Evolutionary conservation across 441 rosid species (phyloP), one percentile per base, ranked within the genome.

Genomic region (Populus hybrid): DNA sequence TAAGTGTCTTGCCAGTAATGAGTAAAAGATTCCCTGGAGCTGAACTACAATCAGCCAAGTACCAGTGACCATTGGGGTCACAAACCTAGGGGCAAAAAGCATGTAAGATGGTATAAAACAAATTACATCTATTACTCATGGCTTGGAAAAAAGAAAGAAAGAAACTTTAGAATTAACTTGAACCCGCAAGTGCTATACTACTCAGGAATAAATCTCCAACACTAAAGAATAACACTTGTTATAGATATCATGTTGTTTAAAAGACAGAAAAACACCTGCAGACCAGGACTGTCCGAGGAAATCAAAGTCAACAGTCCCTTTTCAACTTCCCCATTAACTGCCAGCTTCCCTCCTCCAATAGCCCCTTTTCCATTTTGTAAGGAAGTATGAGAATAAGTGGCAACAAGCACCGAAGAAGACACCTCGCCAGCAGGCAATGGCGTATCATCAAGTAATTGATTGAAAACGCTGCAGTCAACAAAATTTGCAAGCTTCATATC

Each of bases 11-110:
- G 80, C 99, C 99, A n/a, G 97, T 92, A 76, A 95, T 86, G 80
- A 93, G 86, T 82, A 95, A 85, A 66, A 95, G 85, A 89, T 93
- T 97, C 57, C 92, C 94, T 36, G 94, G 85, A 77, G 90, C 84
- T 72, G 86, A 87, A 69, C 92, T 91, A 80, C 78, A 86, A 87
- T 92, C 98, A 87, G 98, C 99, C 76, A 89, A 79, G 89, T 89
- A 95, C 99, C 99, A 95, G 46, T 86, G 95, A 78, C 98, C 97
- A 79, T 93, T 91, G 78, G 97, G 97, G 79, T 93, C 99, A 85
- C 97, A 92, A 71, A 93, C 99, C 99, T 95, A 82, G 21, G 77
- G 74, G 72, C 72, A 32, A 87, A 81, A 80, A 70, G 23, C 30
- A 42, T 28, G 40, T 23, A 61, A 64, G 38, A 73, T 35, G 24